Percentiles rank a stretch among this genome's conserved stretches.
Evolutionary conservation across 306 rosid genomes (phyloP).

Genomic region (Pyrus communis): DNA sequence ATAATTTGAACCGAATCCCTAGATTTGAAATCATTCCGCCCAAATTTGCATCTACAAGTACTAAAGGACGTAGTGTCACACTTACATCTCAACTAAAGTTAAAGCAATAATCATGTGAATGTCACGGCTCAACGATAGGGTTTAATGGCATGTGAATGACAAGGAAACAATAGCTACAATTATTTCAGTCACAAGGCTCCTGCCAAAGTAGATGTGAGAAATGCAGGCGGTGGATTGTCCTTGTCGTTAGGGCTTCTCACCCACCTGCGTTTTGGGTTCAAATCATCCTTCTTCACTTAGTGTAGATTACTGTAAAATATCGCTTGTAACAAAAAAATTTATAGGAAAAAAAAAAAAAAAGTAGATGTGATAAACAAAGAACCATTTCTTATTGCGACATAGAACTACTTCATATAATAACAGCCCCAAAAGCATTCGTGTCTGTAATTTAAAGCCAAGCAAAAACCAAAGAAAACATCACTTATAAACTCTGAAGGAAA

Average conservation of each 20-base stretch:
- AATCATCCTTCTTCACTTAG: too few species aligned
- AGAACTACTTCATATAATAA: neutral
- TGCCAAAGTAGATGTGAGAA: neutral
- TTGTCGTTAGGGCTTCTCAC: too few species aligned
- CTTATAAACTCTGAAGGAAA: neutral
- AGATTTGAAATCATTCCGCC: too few species aligned
- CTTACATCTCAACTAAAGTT: neutral
- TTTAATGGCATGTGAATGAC: neutral
- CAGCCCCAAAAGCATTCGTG: neutral
- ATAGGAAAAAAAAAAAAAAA: too few species aligned
- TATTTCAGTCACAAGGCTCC: neutral
- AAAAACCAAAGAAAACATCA: neutral
- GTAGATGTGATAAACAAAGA: neutral
- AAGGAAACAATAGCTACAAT: neutral
- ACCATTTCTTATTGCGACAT: neutral
- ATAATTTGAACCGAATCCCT: too few species aligned
- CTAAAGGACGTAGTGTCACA: neutral
- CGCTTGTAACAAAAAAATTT: too few species aligned
- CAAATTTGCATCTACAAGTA: neutral
- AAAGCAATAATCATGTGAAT: neutral
- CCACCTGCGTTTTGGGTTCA: too few species aligned
- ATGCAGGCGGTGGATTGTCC: too few species aligned
- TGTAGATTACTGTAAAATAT: too few species aligned
- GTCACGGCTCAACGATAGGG: neutral
- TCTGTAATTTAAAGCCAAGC: neutral